Conservation (phyloP, 2,329 filamentous ascomycete species). For the Tolypocladium cylindrosporum region DNA sequence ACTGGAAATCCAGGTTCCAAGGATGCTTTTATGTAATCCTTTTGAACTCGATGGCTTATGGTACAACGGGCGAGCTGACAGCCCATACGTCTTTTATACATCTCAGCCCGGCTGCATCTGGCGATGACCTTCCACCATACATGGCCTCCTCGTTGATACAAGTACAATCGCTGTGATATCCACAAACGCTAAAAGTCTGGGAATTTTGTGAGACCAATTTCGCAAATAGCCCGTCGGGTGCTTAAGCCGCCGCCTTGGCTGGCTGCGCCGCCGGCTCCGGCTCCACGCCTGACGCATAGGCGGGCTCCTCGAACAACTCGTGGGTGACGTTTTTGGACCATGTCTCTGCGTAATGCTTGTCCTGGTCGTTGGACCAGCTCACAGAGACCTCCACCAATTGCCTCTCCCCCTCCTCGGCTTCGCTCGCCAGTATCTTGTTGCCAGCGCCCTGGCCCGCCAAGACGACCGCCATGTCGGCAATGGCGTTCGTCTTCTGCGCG, state of each 20-base stretch:
- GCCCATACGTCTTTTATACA: not conserved
- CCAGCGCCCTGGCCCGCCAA: slow-evolving; percentile 41
- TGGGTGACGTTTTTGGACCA: slow-evolving; percentile 48
- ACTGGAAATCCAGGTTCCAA: not conserved
- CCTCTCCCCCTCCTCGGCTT: slow-evolving; percentile 9
- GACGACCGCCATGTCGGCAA: slow-evolving; percentile 55
- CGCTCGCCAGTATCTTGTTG: slow-evolving; percentile 30
- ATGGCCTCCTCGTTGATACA: not conserved
- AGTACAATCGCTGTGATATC: not conserved
- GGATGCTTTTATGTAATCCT: not conserved
- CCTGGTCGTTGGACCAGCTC: slow-evolving; percentile 40
- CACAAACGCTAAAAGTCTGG: not conserved
- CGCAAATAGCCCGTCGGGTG: not conserved
- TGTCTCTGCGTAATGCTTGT: slow-evolving; percentile 33
- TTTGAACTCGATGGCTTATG: not conserved
- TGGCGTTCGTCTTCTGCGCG: slow-evolving; percentile 49
- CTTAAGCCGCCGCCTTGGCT: not conserved
- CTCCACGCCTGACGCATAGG: not conserved
- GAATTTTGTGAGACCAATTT: not conserved
- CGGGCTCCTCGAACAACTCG: slow-evolving; percentile 22
- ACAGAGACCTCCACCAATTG: slow-evolving; percentile 32
- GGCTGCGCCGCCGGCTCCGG: slow-evolving; percentile 3
- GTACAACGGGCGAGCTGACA: slow-evolving; percentile 1
- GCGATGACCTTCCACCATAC: not conserved
- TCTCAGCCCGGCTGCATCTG: not conserved